Conservation (phyloP, 768 basidiomycete species). For the Xerocomellus chrysenteron region DNA sequence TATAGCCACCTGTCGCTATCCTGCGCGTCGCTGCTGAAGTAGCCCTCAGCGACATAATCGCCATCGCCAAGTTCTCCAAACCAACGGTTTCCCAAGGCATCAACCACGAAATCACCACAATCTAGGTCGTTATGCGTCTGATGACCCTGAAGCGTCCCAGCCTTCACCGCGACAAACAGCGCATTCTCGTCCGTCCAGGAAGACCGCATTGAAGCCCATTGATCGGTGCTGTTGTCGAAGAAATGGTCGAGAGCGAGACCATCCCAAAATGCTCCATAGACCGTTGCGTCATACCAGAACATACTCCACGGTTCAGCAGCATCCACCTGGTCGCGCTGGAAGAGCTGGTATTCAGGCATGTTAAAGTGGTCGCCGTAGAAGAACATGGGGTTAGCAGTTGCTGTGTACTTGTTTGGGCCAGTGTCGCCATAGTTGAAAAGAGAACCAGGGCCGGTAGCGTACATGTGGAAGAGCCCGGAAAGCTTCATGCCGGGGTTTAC, state of each 20-base stretch:
- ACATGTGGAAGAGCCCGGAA: conserved; percentile 90
- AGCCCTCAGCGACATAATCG: conserved; percentile 72
- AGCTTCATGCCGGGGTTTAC: conserved; percentile 67
- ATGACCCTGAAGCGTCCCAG: conserved; percentile 74
- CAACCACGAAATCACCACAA: conserved; percentile 91
- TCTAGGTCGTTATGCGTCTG: conserved; percentile 97
- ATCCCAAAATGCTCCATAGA: conserved; percentile 91
- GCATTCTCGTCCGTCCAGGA: conserved; percentile 90
- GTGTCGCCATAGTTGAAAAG: conserved; percentile 66
- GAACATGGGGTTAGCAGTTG: conserved; percentile 88
- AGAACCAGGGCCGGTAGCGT: conserved; percentile 78
- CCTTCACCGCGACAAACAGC: conserved; percentile 86
- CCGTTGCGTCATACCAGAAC: conserved; percentile 91
- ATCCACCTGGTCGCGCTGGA: conserved; percentile 88
- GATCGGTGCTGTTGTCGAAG: conserved; percentile 69
- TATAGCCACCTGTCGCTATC: conserved; percentile 78
- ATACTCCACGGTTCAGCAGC: conserved; percentile 83
- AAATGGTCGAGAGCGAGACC: conserved; percentile 76
- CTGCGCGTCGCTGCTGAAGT: conserved; percentile 78
- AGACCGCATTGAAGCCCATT: conserved; percentile 91
- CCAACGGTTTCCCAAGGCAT: conserved; percentile 92
- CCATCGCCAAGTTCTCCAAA: conserved; percentile 92
- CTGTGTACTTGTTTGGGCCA: conserved; percentile 89
- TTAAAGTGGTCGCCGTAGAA: conserved; percentile 72
- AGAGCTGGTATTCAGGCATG: conserved; percentile 73